Conservation (phyloP, 2,329 filamentous ascomycete species). For the Penicillium sp. region DNA sequence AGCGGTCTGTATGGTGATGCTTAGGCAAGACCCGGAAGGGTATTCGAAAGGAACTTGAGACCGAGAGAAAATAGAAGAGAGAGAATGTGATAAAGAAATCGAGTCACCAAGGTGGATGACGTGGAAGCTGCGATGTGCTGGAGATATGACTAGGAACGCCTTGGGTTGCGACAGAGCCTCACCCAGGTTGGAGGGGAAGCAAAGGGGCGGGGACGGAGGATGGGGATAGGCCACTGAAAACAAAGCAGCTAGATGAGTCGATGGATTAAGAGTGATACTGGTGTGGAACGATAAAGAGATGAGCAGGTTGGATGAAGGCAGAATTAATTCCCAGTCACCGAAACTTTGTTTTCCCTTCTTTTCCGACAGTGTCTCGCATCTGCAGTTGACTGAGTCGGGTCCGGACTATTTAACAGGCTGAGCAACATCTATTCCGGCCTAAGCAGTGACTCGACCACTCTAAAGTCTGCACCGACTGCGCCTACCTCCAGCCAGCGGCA, state of each 20-base stretch:
- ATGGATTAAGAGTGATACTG: background rate
- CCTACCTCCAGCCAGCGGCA: background rate
- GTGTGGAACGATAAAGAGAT: background rate
- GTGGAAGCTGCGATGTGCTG: constrained; percentile 3
- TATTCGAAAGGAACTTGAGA: background rate
- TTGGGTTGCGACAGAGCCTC: constrained; percentile 19
- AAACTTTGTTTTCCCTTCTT: constrained; percentile 3
- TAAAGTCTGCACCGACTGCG: background rate
- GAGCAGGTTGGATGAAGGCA: background rate
- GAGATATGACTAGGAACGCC: constrained; percentile 11
- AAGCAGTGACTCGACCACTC: constrained; percentile 3
- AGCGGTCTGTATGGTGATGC: background rate
- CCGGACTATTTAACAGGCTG: constrained; percentile 9
- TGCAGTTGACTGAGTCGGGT: background rate
- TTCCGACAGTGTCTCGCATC: background rate
- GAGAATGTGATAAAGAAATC: background rate
- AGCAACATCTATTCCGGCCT: background rate
- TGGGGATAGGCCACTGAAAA: constrained; percentile 6
- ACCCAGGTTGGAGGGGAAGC: constrained; percentile 16
- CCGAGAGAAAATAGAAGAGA: background rate
- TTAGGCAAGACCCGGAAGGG: background rate
- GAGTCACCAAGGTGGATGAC: constrained; percentile 10
- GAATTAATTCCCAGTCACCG: background rate
- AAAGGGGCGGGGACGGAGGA: constrained; percentile 5
- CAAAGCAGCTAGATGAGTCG: background rate